These are phyloP conservation scores for Alectoria sarmentosa DNA, from an alignment of 495 filamentous ascomycete species.

Conservation along the genomic window DNA sequence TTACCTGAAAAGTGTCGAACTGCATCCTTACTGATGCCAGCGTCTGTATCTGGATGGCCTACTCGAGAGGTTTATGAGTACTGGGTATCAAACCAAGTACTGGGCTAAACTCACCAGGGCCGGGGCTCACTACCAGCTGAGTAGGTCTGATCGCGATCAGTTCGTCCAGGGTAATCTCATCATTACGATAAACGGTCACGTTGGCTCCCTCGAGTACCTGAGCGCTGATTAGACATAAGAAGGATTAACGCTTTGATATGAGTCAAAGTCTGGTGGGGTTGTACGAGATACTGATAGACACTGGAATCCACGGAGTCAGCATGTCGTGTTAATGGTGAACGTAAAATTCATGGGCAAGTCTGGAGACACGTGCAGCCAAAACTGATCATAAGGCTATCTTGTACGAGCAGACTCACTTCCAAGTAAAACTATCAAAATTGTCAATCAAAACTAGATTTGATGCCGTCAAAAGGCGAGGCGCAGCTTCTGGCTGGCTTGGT, in stretches of 20 bases:
- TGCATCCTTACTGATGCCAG: constrained; percentile 84
- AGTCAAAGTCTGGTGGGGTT: neutral
- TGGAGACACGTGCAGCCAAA: neutral
- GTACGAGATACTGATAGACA: constrained; percentile 83
- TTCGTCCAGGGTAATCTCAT: constrained; percentile 78
- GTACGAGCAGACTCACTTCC: neutral
- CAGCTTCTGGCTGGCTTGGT: constrained; percentile 67
- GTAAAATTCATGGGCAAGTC: no score
- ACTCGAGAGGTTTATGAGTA: neutral
- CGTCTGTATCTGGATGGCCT: constrained; percentile 73
- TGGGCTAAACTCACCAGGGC: constrained; percentile 51
- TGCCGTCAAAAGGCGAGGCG: constrained; percentile 61
- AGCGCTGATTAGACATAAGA: neutral
- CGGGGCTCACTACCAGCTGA: constrained; percentile 90
- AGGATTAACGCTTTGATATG: neutral
- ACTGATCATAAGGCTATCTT: neutral
- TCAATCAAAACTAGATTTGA: constrained; percentile 93
- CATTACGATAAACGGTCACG: constrained; percentile 85
- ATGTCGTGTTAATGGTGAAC: neutral
- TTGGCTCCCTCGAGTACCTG: constrained; percentile 78
- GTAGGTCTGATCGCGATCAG: constrained; percentile 77
- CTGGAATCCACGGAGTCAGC: constrained; percentile 52
- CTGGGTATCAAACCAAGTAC: neutral
- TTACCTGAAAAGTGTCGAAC: constrained; percentile 92
- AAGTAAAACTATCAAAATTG: constrained; percentile 90